Conservation (phyloP, 2,329 filamentous ascomycete species). For the Fusarium udum region DNA sequence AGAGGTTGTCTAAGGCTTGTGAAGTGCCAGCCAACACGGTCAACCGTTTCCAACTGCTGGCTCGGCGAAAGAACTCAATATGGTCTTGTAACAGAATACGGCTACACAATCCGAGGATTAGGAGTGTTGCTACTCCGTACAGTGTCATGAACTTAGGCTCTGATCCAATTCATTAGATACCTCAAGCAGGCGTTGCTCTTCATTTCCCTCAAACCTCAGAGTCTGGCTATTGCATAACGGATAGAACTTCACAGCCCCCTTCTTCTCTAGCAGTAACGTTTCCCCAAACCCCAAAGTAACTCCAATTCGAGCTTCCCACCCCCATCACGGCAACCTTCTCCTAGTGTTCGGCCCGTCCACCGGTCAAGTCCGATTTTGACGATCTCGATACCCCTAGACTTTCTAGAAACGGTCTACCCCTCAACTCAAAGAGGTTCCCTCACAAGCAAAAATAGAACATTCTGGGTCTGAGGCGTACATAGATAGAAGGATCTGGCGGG, state of each 20-base stretch:
- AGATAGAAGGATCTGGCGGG: not conserved
- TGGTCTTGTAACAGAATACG: not conserved
- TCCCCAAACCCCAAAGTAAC: not conserved
- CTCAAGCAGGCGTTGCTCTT: not conserved
- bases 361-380: slow-evolving; percentile 1
- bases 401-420: not conserved
- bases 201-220: too few species aligned
- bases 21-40: not conserved
- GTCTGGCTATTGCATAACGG: not conserved
- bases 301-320: not conserved
- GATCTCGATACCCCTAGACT: not conserved
- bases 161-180: not conserved
- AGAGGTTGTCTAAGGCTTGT: not conserved
- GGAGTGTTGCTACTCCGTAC: not conserved
- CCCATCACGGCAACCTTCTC: not conserved
- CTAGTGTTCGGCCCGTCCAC: slow-evolving; percentile 7
- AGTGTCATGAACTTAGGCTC: not conserved
- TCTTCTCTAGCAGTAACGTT: not conserved
- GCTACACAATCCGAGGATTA: not conserved
- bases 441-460: not conserved
- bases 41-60: not conserved
- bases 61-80: not conserved
- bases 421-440: not conserved
- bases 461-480: not conserved
- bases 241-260: not conserved